phyloP scores from a whole-genome alignment of 148 eudicot genomes.

The Amaranthus hypochondriacus region DNA sequence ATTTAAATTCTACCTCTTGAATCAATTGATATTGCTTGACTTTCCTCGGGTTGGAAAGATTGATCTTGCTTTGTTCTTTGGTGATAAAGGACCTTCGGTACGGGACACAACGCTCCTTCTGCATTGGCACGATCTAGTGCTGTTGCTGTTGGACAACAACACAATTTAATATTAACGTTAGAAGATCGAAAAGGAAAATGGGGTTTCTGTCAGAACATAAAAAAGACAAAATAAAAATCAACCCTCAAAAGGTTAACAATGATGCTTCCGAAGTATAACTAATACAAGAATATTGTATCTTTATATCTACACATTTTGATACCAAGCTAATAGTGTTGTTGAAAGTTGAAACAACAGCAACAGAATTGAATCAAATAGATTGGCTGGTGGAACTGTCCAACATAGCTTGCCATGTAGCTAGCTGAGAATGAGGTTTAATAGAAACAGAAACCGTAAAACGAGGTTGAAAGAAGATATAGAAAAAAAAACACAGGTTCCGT shows the following conservation, averaged over 20 bases:
- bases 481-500: neutral
- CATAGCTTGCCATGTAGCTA: neutral
- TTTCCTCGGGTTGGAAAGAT: conserved; percentile 12
- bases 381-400: neutral
- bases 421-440: neutral
- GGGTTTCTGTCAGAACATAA: neutral
- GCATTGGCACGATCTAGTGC: conserved; percentile 86
- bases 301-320: neutral
- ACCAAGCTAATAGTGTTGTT: neutral
- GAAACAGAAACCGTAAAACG: neutral
- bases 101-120: conserved; percentile 77
- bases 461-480: neutral
- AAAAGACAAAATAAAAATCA: neutral
- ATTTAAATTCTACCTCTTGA: conserved; percentile 41
- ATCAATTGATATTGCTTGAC: conserved; percentile 24
- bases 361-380: neutral
- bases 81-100: conserved; percentile 53
- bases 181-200: conserved; percentile 2
- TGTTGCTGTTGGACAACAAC: conserved; percentile 53
- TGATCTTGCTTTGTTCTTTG: conserved; percentile 30
- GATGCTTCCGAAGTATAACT: neutral
- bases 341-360: neutral
- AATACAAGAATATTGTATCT: neutral
- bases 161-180: conserved; percentile 11
- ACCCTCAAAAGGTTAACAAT: neutral